phyloP scores from a whole-genome alignment of 2,329 filamentous ascomycete species.

The Fusarium begoniae region DNA sequence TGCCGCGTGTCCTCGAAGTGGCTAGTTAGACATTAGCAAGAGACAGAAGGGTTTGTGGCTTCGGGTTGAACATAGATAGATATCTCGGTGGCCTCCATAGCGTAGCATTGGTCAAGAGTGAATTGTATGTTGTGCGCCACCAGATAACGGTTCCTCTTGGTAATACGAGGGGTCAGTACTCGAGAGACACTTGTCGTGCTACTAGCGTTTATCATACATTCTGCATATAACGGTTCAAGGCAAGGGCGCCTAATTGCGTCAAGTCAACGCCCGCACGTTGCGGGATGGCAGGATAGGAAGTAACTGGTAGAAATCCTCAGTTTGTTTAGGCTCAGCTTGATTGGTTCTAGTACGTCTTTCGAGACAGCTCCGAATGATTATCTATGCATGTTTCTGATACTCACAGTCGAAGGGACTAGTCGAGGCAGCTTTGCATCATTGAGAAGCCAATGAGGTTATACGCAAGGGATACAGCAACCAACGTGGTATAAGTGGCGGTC shows the following conservation, averaged over 20 bases:
- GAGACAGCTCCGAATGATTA: constrained; percentile 12
- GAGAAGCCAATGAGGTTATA: constrained; percentile 23
- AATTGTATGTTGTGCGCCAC: constrained; percentile 23
- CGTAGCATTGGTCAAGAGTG: neutral
- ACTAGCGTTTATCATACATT: constrained; percentile 23
- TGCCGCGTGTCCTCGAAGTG: neutral
- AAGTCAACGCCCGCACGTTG: constrained; percentile 37
- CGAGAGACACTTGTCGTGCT: constrained; percentile 10
- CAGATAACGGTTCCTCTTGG: constrained; percentile 26
- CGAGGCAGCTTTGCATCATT: neutral
- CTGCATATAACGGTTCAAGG: constrained; percentile 9
- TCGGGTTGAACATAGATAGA: neutral
- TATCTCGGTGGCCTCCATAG: neutral
- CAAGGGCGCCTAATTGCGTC: constrained; percentile 23
- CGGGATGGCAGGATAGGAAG: constrained; percentile 29
- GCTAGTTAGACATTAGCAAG: constrained; percentile 1
- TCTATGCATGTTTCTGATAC: constrained; percentile 13
- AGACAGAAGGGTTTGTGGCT: constrained; percentile 8
- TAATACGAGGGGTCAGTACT: constrained; percentile 14
- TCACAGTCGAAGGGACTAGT: neutral
- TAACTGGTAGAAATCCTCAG: constrained; percentile 4
- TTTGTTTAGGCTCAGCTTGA: neutral
- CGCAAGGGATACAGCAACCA: constrained; percentile 23
- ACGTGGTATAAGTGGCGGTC: constrained; percentile 12
- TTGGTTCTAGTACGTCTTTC: constrained; percentile 16